Base-by-base conservation (phyloP, 768 basidiomycete species). In the Russula sp. region DNA sequence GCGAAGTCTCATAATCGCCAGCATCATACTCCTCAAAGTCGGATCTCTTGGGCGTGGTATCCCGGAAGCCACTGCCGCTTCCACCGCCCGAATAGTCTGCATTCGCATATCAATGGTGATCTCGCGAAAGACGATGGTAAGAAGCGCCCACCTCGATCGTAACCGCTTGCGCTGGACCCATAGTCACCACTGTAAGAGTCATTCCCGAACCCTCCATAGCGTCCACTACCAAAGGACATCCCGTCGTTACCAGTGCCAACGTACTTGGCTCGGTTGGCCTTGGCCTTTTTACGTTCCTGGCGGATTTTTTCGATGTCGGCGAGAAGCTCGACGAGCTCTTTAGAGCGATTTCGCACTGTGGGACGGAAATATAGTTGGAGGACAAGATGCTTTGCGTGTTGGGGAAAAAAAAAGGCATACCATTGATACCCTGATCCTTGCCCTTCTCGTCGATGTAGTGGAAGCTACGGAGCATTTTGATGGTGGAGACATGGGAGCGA, bases 371-470 rank as follows among this genome's bases (percentile, higher is more conserved):
- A 7, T 34, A 38, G 43, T 25, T 2, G 2, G 16, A 13, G 2
- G 16, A 13, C 16, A 11, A 42, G n/a, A n/a, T 16, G 45, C 38
- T 32, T 32, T 7, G 5, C 14, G 36, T 11, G n/a, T 16, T 16
- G n/a, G 11, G 11, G 32, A 58, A 76, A n/a, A 16, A 14, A 34
- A 58, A 76, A n/a, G n/a, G n/a, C n/a, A 65, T 62, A 93, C 95
- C 93, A 69, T 99, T 99, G 68, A 97, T 81, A 7, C 97, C 97
- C 73, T 99, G 93, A 70, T 99, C 97, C 73, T 99, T 98, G 52
- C 93, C 94, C 76, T 96, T 96, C 65, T 98, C 96, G 66, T 99
- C 97, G 59, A 98, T 91, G 73, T 98, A 98, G 71, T 98, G 96
- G 76, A 99, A 99, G 70, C 88, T 97, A 60, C 94, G 79, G 11